Evolutionary conservation across 192 early-diverging fungal species (phyloP).

Genomic region (Backusella luteola): DNA sequence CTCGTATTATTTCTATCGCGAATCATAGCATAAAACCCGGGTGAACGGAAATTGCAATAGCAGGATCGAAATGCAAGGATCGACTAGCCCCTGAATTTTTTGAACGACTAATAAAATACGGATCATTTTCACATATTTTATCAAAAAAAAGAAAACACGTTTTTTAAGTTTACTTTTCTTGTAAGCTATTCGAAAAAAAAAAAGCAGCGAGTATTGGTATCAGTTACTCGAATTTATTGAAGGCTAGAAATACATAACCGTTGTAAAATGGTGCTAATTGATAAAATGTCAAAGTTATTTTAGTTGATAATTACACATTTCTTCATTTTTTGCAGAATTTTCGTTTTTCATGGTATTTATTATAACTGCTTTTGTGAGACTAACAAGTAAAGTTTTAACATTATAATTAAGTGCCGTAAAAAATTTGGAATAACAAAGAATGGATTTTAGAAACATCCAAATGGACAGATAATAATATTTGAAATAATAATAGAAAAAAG

Average conservation of each 20-base stretch:
- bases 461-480: background rate
- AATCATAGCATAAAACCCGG: background rate
- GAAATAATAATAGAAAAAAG: background rate
- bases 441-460: conserved; percentile 1
- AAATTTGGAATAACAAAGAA: background rate
- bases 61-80: background rate
- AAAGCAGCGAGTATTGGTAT: background rate
- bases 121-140: conserved; percentile 6
- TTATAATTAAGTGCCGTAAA: background rate
- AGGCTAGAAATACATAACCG: background rate
- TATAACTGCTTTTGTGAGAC: background rate
- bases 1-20: background rate
- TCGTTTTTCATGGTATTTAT: background rate
- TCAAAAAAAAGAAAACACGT: background rate
- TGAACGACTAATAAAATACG: background rate
- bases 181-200: background rate
- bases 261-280: background rate
- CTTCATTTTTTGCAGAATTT: background rate
- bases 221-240: background rate
- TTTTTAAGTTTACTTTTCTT: background rate
- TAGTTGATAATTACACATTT: background rate
- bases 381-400: background rate
- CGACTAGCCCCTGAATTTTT: background rate
- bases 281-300: background rate
- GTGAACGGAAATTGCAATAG: background rate